Base-by-base conservation (phyloP, 2,329 filamentous ascomycete genomes). In the Penicillium sp. region DNA sequence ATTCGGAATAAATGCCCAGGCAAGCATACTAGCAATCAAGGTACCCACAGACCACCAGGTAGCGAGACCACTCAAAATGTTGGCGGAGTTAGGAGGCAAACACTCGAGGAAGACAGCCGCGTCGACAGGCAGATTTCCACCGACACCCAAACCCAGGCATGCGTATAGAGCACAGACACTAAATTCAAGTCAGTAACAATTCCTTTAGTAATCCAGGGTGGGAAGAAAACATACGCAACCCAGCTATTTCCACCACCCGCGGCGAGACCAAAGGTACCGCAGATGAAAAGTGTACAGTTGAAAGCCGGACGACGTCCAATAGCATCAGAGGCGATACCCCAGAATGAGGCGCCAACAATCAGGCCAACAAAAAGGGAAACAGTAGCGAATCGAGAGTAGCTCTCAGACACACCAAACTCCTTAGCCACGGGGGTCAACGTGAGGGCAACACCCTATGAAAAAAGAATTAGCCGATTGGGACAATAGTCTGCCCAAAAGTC, bases 41-140 rank as follows among this genome's bases (percentile, higher is more conserved):
- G 94, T 89, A 5, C 90, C 91, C 15, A 95, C 74, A 0, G 90
- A 89, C 90, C 91, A 96, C 87, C 89, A 94, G 7, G 91, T 83
- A 6, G 88, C 91, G n/a, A 95, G 78, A 41, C 93, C 78, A 0
- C 90, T 94, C 24, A 94, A 76, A 12, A 94, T 80, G 26, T 85
- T 84, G 56, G 84, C 85, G n/a, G 84, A 87, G 0, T 86, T 83
- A 51, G 87, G 86, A 0, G 91, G 91, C 1, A 95, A 75, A 59
- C 93, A 93, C 65, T 96, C 91, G 30, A 95, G 79, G 68, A 95
- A 81, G 26, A 82, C 80, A 3, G 80, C 78, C 1, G 75, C 76
- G 54, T 82, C 80, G 0, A 82, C 79, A 0, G 78, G 79, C 4
- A 82, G 58, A 56, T 82, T 93, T 4, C 90, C 90, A 20, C 87